Evolutionary conservation across 768 basidiomycete species (phyloP), one percentile per base, ranked within the genome.

Genomic region (Pleurotus cornucopiae): DNA sequence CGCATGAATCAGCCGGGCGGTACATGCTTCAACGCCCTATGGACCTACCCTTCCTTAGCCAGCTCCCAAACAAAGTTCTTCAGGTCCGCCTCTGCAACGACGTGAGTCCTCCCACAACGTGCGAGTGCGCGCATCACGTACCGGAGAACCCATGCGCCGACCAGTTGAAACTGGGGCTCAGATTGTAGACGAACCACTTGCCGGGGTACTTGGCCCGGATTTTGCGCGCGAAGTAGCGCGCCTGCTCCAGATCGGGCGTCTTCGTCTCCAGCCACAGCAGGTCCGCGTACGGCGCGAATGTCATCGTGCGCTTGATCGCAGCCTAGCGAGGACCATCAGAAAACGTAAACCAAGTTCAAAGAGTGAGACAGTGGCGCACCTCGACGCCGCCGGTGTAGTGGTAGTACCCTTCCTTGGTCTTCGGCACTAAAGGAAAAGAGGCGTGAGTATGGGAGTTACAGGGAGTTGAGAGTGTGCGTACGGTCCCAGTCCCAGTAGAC

Each of bases 81-180:
- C 62, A 96, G 68, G 59, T 86, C 88, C 4, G 76, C 73, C 60
- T 91, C 89, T 20, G 20, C 20, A 20, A 2, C 2, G 20, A 20
- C 2, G 20, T 20, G 20, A 20, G 20, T 20, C 20, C 20, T 40
- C 11, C n/a, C n/a, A 40, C 11, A 11, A 40, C 2, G 39, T n/a
- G 39, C 39, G 2, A 40, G 39, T 20, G 20, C 2, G 39, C 55
- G 14, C 46, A 26, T 20, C 38, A n/a, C 70, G 54, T 46, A 85
- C 85, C 83, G 44, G 80, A 80, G 69, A 89, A 95, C 12, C 92
- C 92, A 62, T 88, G 84, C 21, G 76, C 79, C n/a, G 83, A 74
- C 94, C 93, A 96, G 68, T 95, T 94, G 76, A 96, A 96, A 65
- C 91, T 92, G 4, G 94, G 94, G 63, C 91, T 94, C 56, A 97